Percentiles rank a stretch among this genome's conserved stretches.
Conservation (phyloP, 2,329 filamentous ascomycete species). For the Zymoseptoria pseudotritici region DNA sequence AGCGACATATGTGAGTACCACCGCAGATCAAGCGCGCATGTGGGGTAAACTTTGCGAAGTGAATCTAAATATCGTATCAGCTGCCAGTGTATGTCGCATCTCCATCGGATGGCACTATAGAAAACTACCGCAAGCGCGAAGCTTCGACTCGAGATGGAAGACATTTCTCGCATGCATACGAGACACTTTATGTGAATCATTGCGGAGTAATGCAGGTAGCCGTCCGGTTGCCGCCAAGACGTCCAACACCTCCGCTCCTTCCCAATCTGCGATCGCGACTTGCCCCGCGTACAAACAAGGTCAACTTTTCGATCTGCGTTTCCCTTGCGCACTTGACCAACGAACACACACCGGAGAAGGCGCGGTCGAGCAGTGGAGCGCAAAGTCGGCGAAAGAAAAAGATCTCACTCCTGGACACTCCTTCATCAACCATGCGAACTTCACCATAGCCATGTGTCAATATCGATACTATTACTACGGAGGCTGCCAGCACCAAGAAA, state of each 20-base stretch:
- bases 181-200: not conserved
- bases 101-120: not conserved
- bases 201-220: not conserved
- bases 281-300: not conserved
- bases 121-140: not conserved
- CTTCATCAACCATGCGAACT: not conserved
- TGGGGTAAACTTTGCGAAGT: not conserved
- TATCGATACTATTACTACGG: constrained; percentile 27
- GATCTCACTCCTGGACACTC: not conserved
- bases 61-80: not conserved
- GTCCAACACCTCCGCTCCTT: not conserved
- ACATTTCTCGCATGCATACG: not conserved
- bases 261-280: not conserved
- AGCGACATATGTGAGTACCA: not conserved
- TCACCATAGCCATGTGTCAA: constrained; percentile 23
- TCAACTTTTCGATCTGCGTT: not conserved
- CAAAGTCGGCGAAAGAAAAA: not conserved
- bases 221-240: not conserved
- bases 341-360: not conserved
- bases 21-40: not conserved
- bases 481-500: constrained; percentile 25
- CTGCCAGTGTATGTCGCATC: not conserved
- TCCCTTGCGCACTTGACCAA: not conserved
- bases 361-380: not conserved
- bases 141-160: not conserved